Evolutionary conservation across 225 moss, liverwort and hornwort genomes (phyloP).

Genomic region (Marchantia polymorpha): DNA sequence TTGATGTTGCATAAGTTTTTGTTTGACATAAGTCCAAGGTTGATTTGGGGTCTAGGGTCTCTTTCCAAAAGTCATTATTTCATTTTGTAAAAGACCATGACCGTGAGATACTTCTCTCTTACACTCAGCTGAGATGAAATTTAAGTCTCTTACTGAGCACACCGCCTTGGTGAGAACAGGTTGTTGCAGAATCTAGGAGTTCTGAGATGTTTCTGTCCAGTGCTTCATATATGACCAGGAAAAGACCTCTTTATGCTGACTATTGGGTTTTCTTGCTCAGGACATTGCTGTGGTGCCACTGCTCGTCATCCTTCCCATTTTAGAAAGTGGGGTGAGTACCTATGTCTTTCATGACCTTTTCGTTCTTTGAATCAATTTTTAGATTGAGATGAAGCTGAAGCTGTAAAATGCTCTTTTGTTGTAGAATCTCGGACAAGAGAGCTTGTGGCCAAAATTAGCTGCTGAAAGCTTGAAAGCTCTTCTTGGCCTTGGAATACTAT

Average conservation of each 20-base stretch:
- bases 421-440: constrained; percentile 73
- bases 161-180: constrained; percentile 40
- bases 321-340: constrained; percentile 77
- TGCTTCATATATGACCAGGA: neutral
- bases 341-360: neutral
- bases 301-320: constrained; percentile 92
- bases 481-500: constrained; percentile 83
- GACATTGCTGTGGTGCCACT: constrained; percentile 97
- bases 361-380: neutral
- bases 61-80: neutral
- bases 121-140: neutral
- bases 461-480: constrained; percentile 95
- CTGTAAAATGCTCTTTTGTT: neutral
- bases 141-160: neutral
- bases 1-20: too few species aligned
- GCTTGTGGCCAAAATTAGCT: constrained; percentile 89
- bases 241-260: neutral
- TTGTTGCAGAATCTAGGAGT: constrained; percentile 96
- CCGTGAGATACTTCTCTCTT: neutral
- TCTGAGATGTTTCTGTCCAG: neutral
- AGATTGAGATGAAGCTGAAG: neutral
- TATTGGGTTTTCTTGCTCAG: constrained; percentile 32
- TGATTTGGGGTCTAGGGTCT: too few species aligned
- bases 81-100: neutral
- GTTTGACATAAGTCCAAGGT: too few species aligned